phyloP scores from a whole-genome alignment of 805 yeast genomes.

The Starmerella lactis-condensi region DNA sequence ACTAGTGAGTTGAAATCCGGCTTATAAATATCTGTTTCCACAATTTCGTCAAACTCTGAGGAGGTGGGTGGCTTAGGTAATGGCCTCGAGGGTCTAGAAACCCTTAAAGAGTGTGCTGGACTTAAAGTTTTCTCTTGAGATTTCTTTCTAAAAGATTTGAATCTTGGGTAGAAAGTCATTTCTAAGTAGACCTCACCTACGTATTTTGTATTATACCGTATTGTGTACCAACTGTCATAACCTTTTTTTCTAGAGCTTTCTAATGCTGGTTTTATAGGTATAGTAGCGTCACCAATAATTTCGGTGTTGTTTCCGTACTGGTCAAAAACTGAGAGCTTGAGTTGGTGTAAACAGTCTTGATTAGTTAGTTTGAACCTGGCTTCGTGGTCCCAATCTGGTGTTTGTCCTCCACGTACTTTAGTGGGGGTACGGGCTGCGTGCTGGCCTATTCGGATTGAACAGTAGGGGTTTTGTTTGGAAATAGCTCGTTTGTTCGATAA shows the following conservation, averaged over 20 bases:
- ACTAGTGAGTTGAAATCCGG: too few species aligned
- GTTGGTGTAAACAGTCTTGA: slow-evolving; percentile 29
- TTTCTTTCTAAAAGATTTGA: too few species aligned
- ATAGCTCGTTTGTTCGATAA: slow-evolving; percentile 69
- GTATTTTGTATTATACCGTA: slow-evolving; percentile 45
- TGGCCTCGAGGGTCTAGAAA: slow-evolving; percentile 1
- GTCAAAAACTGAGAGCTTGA: slow-evolving; percentile 63
- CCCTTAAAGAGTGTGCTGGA: slow-evolving; percentile 9
- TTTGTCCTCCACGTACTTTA: slow-evolving; percentile 79
- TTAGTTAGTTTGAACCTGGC: slow-evolving; percentile 20
- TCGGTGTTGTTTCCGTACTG: slow-evolving; percentile 64
- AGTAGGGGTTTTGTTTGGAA: slow-evolving; percentile 88
- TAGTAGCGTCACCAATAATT: slow-evolving; percentile 62
- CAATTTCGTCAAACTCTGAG: too few species aligned
- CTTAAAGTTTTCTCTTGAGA: too few species aligned
- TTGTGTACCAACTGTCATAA: slow-evolving; percentile 66
- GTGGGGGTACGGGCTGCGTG: slow-evolving; percentile 63
- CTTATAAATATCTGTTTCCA: too few species aligned
- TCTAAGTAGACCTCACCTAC: slow-evolving; percentile 84
- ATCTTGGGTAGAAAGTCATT: slow-evolving; percentile 72
- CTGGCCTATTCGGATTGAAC: slow-evolving; percentile 63
- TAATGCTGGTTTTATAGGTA: slow-evolving; percentile 60
- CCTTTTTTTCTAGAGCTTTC: slow-evolving; percentile 52
- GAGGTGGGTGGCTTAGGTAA: slow-evolving; percentile 1
- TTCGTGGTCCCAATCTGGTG: slow-evolving; percentile 54